Percentiles rank a stretch among this genome's conserved stretches.
These are phyloP conservation scores for Trichoderma parareesei DNA, from an alignment of 495 filamentous ascomycete species.

Conservation along the genomic window DNA sequence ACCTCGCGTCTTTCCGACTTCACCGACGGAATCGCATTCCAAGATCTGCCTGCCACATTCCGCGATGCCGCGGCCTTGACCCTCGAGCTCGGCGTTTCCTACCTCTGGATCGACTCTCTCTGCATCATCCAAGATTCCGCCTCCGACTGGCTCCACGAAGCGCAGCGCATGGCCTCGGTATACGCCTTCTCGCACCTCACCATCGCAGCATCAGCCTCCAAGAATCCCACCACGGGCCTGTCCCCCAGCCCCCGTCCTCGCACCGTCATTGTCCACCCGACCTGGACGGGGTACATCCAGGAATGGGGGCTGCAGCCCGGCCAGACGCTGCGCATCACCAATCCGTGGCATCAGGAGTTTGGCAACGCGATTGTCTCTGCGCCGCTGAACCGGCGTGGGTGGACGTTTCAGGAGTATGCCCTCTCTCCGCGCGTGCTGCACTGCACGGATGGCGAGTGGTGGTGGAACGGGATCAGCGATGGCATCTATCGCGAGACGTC, in stretches of 20 bases:
- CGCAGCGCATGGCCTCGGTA: slow-evolving; percentile 14
- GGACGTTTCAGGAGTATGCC: slow-evolving; percentile 23
- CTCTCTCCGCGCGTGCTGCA: slow-evolving; percentile 19
- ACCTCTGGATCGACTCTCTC: slow-evolving; percentile 20
- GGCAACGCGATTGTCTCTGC: background rate
- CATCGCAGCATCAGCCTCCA: slow-evolving; percentile 14
- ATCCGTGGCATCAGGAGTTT: background rate
- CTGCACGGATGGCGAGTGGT: slow-evolving; percentile 25
- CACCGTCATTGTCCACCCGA: background rate
- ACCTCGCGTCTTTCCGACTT: background rate
- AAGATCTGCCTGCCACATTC: background rate
- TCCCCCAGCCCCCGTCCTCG: background rate
- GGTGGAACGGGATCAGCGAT: background rate
- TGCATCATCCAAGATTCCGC: slow-evolving; percentile 19
- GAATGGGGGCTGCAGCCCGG: slow-evolving; percentile 6
- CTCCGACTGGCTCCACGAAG: slow-evolving; percentile 16
- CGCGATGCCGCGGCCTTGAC: background rate
- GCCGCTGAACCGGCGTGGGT: slow-evolving; percentile 19
- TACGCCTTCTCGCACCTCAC: slow-evolving; percentile 14
- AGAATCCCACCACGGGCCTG: slow-evolving; percentile 9
- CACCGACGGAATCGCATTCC: background rate
- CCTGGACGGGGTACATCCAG: background rate
- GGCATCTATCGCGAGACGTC: slow-evolving; percentile 1
- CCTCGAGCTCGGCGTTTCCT: slow-evolving; percentile 11
- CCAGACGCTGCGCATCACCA: background rate